phyloP scores from a whole-genome alignment of 2,329 filamentous ascomycete genomes.

The Cladosporium oxysporum region DNA sequence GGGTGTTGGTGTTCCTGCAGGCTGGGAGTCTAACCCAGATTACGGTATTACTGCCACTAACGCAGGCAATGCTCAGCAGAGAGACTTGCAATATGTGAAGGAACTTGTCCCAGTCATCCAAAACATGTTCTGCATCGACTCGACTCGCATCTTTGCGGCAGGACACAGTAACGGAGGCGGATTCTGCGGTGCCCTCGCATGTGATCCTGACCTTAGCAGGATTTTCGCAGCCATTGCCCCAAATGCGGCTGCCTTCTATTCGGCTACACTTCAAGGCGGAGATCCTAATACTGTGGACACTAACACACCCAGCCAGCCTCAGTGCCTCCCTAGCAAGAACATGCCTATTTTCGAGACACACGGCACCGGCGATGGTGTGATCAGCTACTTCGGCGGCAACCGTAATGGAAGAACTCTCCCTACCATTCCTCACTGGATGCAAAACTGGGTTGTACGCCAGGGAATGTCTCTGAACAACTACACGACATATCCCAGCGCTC shows the following conservation, averaged over 20 bases:
- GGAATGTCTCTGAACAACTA: constrained; percentile 34
- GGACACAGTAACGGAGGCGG: constrained; percentile 59
- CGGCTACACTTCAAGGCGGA: constrained; percentile 27
- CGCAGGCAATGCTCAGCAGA: constrained; percentile 25
- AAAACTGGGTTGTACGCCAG: constrained; percentile 40
- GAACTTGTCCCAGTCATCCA: constrained; percentile 44
- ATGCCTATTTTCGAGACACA: constrained; percentile 48
- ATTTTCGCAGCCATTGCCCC: constrained; percentile 52
- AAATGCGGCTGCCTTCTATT: constrained; percentile 50
- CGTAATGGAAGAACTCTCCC: constrained; percentile 20
- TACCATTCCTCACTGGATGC: constrained; percentile 33
- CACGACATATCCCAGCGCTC: constrained; percentile 28
- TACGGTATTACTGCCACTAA: neutral
- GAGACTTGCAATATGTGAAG: constrained; percentile 46
- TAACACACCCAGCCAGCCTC: constrained; percentile 26
- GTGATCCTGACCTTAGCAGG: constrained; percentile 43
- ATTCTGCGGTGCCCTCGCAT: constrained; percentile 51
- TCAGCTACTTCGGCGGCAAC: constrained; percentile 41
- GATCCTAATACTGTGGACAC: constrained; percentile 27
- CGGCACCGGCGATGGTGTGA: constrained; percentile 42
- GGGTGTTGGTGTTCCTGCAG: constrained; percentile 28
- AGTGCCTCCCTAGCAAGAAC: constrained; percentile 28
- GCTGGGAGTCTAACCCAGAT: constrained; percentile 25
- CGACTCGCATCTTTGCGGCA: constrained; percentile 45
- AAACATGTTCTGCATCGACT: constrained; percentile 48